Base-by-base conservation (phyloP, 768 basidiomycete genomes). In the Stropharia rugosoannulata region DNA sequence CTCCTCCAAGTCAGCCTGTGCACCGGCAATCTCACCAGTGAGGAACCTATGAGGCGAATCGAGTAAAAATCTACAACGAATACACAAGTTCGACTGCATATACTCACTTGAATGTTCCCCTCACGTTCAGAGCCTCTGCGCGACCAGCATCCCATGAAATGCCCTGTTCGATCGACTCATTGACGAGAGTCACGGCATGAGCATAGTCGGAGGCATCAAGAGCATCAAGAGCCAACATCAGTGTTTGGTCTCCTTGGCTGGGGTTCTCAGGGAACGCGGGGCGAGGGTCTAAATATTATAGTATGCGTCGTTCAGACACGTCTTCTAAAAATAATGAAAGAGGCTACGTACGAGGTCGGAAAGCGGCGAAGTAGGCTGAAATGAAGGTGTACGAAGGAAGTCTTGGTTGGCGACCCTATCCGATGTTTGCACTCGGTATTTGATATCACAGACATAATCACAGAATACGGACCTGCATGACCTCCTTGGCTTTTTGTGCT, bases 321-420 rank as follows among this genome's bases (percentile, higher is more conserved):
- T 29, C 50, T 16, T 36, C 6, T n/a, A 25, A 13, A 19, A 1
- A 6, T 10, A 42, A 13, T 16, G 7, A 44, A 61, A 12, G 52
- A 2, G 47, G 19, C 50, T 12, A 77, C 89, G 62, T 63, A 91
- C 93, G 87, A 54, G 87, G 77, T 60, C 97, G 86, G 89, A 98
- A 98, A 8, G 97, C 97, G 56, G 93, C 89, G 68, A 98, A 94
- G 76, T 98, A 99, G 0, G 96, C 91, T 11, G 89, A 87, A 61
- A 97, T 89, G 73, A 99, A 97, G 0, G 93, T 93, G 61, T 83
- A 82, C 12, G 93, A 93, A 5, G 96, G 96, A 25, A 98, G 76
- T 54, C 87, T 83, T 1, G 87, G 87, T 73, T 90, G 88, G 36
- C 95, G 89, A 3, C 76, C 32, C 51, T 52, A 32, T 27, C 85